phyloP scores from a whole-genome alignment of 148 eudicot species.

The Persicaria tinctoria region DNA sequence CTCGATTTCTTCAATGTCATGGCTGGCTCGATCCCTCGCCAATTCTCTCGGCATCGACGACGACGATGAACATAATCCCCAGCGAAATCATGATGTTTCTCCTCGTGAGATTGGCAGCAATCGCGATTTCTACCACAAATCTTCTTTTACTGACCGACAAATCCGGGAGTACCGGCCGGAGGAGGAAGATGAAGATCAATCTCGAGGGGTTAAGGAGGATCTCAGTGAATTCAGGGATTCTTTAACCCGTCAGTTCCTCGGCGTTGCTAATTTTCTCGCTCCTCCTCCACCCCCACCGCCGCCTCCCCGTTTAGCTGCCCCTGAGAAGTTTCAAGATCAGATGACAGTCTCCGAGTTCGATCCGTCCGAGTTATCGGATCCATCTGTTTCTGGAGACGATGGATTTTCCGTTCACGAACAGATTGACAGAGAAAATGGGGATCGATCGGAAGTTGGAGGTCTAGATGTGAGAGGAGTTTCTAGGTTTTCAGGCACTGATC shows the following conservation, averaged over 20 bases:
- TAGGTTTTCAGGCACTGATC: constrained; percentile 10
- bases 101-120: neutral
- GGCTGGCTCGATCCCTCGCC: constrained; percentile 86
- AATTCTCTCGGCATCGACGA: constrained; percentile 64
- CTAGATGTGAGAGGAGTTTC: neutral
- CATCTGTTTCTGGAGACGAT: constrained; percentile 16
- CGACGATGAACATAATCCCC: constrained; percentile 22
- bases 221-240: constrained; percentile 54
- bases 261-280: constrained; percentile 81
- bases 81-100: neutral
- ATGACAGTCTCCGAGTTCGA: constrained; percentile 14
- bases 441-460: constrained; percentile 1
- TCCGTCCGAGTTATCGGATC: constrained; percentile 15
- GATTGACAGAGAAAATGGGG: constrained; percentile 2
- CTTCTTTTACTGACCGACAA: constrained; percentile 1
- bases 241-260: constrained; percentile 72
- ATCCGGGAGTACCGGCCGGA: constrained; percentile 9
- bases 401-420: constrained; percentile 14
- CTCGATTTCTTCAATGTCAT: constrained; percentile 41
- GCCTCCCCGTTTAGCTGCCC: constrained; percentile 8
- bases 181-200: constrained; percentile 21
- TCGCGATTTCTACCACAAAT: constrained; percentile 1
- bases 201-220: constrained; percentile 62
- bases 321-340: constrained; percentile 6
- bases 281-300: constrained; percentile 55